Evolutionary conservation across 2,329 filamentous ascomycete species (phyloP).

Genomic region (Nemania abortiva): DNA sequence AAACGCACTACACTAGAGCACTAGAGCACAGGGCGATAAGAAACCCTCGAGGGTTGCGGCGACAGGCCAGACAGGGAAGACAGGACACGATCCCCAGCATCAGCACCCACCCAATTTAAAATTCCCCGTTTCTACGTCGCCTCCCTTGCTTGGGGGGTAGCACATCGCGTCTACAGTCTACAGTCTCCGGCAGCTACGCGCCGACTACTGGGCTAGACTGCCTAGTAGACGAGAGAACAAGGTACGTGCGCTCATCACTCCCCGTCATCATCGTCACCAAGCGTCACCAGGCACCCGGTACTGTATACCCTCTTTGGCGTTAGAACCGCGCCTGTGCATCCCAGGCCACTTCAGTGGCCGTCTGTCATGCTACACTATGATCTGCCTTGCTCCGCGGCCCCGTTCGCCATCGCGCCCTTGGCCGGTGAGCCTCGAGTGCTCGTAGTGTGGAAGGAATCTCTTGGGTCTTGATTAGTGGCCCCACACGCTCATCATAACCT

Average conservation of each 20-base stretch:
- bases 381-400: constrained; percentile 14
- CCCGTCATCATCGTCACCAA: constrained; percentile 19
- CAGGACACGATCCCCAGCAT: constrained; percentile 27
- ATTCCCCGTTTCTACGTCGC: constrained; percentile 42
- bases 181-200: constrained; percentile 30
- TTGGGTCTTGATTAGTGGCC: constrained; percentile 19
- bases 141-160: constrained; percentile 13
- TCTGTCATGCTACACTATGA: constrained; percentile 13
- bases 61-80: constrained; percentile 38
- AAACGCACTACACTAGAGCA: constrained; percentile 18
- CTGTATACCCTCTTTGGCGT: constrained; percentile 20
- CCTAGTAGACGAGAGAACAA: constrained; percentile 15
- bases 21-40: constrained; percentile 24
- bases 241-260: constrained; percentile 29
- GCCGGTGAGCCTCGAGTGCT: constrained; percentile 14
- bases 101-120: constrained; percentile 46
- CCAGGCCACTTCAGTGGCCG: background rate
- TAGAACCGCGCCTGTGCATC: constrained; percentile 1
- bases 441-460: constrained; percentile 10
- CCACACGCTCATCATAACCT: constrained; percentile 21
- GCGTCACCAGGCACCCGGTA: constrained; percentile 23
- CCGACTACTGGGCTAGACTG: constrained; percentile 1
- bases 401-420: constrained; percentile 15
- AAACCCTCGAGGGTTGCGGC: constrained; percentile 11
- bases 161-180: constrained; percentile 25